These are phyloP conservation scores for Chrysanthemum makinoi DNA, from an alignment of 129 eudicot species.

Conservation along the genomic window DNA sequence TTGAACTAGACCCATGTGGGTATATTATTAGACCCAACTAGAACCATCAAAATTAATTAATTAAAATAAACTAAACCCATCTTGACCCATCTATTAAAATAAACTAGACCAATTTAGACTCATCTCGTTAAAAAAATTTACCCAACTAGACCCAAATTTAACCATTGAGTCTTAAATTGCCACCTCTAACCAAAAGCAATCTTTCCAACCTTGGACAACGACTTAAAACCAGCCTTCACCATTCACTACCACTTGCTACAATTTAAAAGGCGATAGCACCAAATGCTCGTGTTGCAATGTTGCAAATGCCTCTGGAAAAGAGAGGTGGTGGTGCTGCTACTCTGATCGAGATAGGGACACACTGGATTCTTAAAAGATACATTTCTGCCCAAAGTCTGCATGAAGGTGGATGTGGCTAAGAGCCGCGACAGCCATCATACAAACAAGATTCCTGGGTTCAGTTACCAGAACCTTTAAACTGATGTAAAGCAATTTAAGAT, in stretches of 20 bases:
- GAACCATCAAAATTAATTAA: too few species aligned
- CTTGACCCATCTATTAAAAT: too few species aligned
- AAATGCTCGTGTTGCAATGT: slow-evolving; percentile 17
- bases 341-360: slow-evolving; percentile 65
- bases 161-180: too few species aligned
- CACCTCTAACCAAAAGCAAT: slow-evolving; percentile 37
- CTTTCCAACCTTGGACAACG: slow-evolving; percentile 32
- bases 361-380: slow-evolving; percentile 35
- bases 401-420: slow-evolving; percentile 49
- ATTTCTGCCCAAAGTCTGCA: slow-evolving; percentile 46
- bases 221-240: slow-evolving; percentile 28
- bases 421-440: slow-evolving; percentile 16
- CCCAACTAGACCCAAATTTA: too few species aligned
- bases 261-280: slow-evolving; percentile 14
- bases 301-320: slow-evolving; percentile 22
- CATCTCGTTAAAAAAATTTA: too few species aligned
- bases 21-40: too few species aligned
- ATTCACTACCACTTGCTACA: slow-evolving; percentile 13
- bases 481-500: slow-evolving; percentile 26
- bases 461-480: slow-evolving; percentile 56
- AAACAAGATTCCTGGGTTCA: slow-evolving; percentile 41
- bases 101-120: too few species aligned
- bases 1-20: too few species aligned
- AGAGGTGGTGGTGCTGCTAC: slow-evolving; percentile 32
- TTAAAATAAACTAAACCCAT: too few species aligned